Conservation (phyloP, 176 grass and related monocot species). For the Lolium perenne region DNA sequence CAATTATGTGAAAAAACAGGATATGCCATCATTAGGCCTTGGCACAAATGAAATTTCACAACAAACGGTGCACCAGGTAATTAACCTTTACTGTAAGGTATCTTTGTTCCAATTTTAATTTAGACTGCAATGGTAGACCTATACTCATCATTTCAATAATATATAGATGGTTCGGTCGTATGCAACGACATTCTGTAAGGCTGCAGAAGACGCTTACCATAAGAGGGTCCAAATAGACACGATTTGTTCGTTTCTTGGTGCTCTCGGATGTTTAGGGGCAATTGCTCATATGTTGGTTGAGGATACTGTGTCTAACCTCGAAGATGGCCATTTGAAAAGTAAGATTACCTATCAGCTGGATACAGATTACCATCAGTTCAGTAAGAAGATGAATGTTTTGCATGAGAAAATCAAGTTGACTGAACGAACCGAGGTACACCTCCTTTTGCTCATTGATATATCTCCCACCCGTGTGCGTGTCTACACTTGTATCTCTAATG, state of each 20-base stretch:
- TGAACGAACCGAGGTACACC: neutral
- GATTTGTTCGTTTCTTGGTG: slow-evolving; percentile 1
- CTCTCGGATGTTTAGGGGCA: slow-evolving; percentile 12
- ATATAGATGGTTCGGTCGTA: slow-evolving; percentile 32
- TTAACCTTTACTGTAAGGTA: neutral
- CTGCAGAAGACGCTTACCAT: slow-evolving; percentile 1
- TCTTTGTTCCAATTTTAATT: neutral
- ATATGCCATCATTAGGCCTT: slow-evolving; percentile 1
- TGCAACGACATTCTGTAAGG: slow-evolving; percentile 8
- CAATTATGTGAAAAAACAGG: neutral
- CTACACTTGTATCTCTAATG: neutral
- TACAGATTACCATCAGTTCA: neutral
- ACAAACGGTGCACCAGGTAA: slow-evolving; percentile 13
- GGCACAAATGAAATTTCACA: neutral
- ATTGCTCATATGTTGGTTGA: slow-evolving; percentile 25
- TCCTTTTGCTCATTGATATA: slow-evolving; percentile 1
- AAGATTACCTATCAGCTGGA: neutral
- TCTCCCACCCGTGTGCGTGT: neutral
- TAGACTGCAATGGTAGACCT: neutral
- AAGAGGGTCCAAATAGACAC: neutral
- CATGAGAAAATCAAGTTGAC: neutral
- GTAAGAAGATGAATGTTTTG: neutral
- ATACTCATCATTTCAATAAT: neutral
- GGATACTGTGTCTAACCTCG: neutral
- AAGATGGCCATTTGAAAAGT: slow-evolving; percentile 34